Conservation (phyloP, 495 filamentous ascomycete species). For the Choiromyces venosus region DNA sequence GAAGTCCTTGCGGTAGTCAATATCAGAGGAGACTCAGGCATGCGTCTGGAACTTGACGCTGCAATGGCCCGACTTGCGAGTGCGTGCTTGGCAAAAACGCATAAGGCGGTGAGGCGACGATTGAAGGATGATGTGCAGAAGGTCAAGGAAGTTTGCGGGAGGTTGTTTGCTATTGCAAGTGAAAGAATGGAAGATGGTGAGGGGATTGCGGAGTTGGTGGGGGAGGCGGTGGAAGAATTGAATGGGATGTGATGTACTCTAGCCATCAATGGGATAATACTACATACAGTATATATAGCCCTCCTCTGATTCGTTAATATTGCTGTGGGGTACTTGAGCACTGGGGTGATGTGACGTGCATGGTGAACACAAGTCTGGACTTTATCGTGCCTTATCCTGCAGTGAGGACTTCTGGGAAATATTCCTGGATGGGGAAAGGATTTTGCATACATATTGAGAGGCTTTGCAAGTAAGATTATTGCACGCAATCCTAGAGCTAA, state of each 20-base stretch:
- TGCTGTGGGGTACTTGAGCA: not conserved
- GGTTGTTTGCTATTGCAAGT: constrained; percentile 21
- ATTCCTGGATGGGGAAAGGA: not conserved
- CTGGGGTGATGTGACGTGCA: not conserved
- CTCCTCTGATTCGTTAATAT: not conserved
- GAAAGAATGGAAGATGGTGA: constrained; percentile 29
- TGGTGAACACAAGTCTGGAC: not conserved
- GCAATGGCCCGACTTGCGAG: constrained; percentile 51
- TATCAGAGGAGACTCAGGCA: constrained; percentile 45
- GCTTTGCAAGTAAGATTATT: not conserved
- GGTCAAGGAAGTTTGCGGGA: constrained; percentile 22
- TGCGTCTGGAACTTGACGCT: constrained; percentile 48
- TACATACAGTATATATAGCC: too few species aligned
- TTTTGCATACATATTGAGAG: not conserved
- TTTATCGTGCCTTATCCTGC: not conserved
- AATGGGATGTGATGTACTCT: constrained; percentile 19
- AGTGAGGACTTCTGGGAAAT: not conserved
- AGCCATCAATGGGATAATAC: not conserved
- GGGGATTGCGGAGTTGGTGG: constrained; percentile 25
- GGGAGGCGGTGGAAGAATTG: constrained; percentile 36
- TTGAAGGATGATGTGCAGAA: constrained; percentile 42
- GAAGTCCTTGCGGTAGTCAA: constrained; percentile 36
- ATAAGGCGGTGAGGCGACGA: constrained; percentile 46
- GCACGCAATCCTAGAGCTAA: not conserved
- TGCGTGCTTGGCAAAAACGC: constrained; percentile 48